A percentile compares a stretch with the other conserved stretches of the same genome.
Evolutionary conservation across 176 grass and related monocot species (phyloP).

Genomic region (Oryza officinalis): DNA sequence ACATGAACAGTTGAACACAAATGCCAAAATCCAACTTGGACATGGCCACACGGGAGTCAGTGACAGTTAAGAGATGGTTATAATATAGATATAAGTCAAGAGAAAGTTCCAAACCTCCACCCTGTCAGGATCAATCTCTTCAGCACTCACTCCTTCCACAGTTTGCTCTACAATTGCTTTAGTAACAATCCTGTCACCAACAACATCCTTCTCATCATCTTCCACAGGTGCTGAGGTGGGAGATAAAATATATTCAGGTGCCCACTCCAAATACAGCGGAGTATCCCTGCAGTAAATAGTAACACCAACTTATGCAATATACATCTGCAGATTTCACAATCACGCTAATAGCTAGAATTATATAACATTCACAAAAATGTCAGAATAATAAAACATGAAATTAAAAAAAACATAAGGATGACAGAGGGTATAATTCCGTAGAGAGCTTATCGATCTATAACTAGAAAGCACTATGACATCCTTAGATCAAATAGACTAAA

Average conservation of each 20-base stretch:
- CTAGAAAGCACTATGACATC: not conserved
- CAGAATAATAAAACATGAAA: not conserved
- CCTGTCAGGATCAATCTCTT: conserved; percentile 92
- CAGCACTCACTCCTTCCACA: conserved; percentile 75
- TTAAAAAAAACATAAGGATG: not conserved
- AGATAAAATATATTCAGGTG: conserved; percentile 82
- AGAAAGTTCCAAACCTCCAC: conserved; percentile 68
- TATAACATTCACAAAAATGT: conserved; percentile 2
- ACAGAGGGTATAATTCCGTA: conserved; percentile 4
- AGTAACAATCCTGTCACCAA: conserved; percentile 65
- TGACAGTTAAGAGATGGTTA: not conserved
- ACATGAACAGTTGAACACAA: not conserved
- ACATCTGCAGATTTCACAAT: not conserved
- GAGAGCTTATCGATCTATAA: not conserved
- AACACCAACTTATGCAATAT: conserved; percentile 16
- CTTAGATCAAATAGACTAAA: not conserved
- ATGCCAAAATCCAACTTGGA: not conserved
- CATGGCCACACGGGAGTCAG: not conserved
- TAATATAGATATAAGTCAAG: not conserved
- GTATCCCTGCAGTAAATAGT: conserved; percentile 63
- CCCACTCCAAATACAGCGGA: conserved; percentile 97
- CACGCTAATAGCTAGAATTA: conserved; percentile 9
- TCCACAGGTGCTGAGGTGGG: conserved; percentile 43
- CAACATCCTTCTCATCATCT: conserved; percentile 62
- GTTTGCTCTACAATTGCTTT: conserved; percentile 85